Percentiles rank a stretch among this genome's conserved stretches.
phyloP scores from a whole-genome alignment of 2,329 filamentous ascomycete species.

The Exserohilum turcica region DNA sequence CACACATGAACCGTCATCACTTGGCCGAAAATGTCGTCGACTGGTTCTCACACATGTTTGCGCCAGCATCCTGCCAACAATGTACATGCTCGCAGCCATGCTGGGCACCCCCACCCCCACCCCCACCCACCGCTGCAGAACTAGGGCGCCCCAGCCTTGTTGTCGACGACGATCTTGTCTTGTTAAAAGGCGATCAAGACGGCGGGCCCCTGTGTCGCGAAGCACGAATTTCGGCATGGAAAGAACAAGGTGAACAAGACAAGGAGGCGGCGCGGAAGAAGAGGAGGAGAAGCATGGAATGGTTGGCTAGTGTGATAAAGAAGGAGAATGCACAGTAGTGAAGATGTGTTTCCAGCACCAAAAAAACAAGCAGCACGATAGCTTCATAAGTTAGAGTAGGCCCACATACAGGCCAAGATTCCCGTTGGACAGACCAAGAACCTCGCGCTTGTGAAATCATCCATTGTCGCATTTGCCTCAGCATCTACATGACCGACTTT shows the following conservation, averaged over 20 bases:
- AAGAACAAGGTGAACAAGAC: slow-evolving; percentile 4
- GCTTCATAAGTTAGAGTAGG: not conserved
- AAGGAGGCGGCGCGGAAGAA: slow-evolving; percentile 1
- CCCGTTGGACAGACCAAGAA: not conserved
- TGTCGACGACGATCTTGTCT: slow-evolving; percentile 20
- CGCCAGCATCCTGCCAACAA: slow-evolving; percentile 17
- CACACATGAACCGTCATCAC: slow-evolving; percentile 13
- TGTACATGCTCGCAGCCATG: slow-evolving; percentile 16
- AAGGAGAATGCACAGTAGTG: not conserved
- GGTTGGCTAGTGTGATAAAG: slow-evolving; percentile 9
- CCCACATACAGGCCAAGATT: not conserved
- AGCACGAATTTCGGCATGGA: slow-evolving; percentile 28
- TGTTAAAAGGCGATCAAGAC: slow-evolving; percentile 21
- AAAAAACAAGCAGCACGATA: too few species aligned
- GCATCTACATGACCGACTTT: too few species aligned
- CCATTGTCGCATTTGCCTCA: too few species aligned
- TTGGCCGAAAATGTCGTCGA: slow-evolving; percentile 16
- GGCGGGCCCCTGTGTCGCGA: slow-evolving; percentile 32
- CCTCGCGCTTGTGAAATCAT: not conserved
- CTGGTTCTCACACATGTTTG: slow-evolving; percentile 23
- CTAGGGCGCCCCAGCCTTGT: slow-evolving; percentile 2
- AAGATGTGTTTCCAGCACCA: too few species aligned
- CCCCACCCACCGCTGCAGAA: not conserved
- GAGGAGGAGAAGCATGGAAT: slow-evolving; percentile 18
- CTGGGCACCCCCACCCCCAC: not conserved